Percentiles rank a stretch among this genome's conserved stretches.
Evolutionary conservation across 768 basidiomycete species (phyloP).

Genomic region (Hypsizygus marmoreus): DNA sequence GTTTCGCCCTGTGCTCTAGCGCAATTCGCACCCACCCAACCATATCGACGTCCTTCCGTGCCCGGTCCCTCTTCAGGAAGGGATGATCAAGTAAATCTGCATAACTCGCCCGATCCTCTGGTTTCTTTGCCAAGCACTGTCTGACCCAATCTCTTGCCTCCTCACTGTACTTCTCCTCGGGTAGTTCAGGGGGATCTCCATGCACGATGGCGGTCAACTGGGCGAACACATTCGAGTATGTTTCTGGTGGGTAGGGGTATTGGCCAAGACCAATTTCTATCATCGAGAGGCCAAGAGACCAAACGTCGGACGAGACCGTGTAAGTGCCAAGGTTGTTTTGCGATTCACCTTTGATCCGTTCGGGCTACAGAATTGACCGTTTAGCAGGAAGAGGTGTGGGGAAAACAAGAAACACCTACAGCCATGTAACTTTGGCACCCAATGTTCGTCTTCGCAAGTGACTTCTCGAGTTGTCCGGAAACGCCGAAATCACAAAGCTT

Average conservation of each 20-base stretch:
- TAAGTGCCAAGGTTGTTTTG: conserved; percentile 85
- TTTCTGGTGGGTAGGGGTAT: conserved; percentile 98
- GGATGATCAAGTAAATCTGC: conserved; percentile 80
- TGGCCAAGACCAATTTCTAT: conserved; percentile 89
- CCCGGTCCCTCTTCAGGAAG: conserved; percentile 65
- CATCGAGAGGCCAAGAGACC: conserved; percentile 93
- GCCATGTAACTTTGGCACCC: conserved; percentile 99
- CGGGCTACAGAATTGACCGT: conserved; percentile 57
- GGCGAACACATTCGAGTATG: conserved; percentile 95
- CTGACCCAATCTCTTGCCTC: conserved; percentile 83
- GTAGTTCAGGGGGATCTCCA: conserved; percentile 87
- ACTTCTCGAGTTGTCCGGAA: conserved; percentile 95
- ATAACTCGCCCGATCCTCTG: conserved; percentile 80
- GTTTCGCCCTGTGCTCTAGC: conserved; percentile 26
- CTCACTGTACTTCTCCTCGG: conserved; percentile 64
- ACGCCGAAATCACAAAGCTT: conserved; percentile 99
- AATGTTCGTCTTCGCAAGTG: conserved; percentile 96
- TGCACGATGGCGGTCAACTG: conserved; percentile 95
- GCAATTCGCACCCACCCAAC: conserved; percentile 74
- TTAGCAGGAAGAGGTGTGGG: conserved; percentile 1
- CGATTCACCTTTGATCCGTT: conserved; percentile 94
- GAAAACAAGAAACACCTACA: conserved; percentile 46
- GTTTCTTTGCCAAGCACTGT: conserved; percentile 78
- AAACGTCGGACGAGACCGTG: conserved; percentile 95
- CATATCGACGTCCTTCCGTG: conserved; percentile 74